Percentiles rank a stretch among this genome's conserved stretches.
phyloP scores from a whole-genome alignment of 768 basidiomycete species.

The Stropharia rugosoannulata region DNA sequence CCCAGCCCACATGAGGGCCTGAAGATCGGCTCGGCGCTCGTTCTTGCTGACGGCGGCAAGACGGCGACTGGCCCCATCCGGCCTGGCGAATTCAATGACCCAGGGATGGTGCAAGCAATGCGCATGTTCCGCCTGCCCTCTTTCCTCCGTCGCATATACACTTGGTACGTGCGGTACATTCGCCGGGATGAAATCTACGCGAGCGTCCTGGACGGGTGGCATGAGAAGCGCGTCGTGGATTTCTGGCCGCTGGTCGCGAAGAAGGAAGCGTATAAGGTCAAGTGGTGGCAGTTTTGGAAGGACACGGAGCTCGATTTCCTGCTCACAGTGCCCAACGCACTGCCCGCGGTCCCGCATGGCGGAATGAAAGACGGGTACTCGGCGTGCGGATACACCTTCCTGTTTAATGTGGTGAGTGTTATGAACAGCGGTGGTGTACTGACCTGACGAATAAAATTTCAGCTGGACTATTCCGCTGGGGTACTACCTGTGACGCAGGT shows the following conservation, averaged over 20 bases:
- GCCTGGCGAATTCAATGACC: constrained; percentile 45
- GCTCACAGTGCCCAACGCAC: constrained; percentile 55
- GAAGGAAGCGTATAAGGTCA: constrained; percentile 41
- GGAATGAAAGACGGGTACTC: constrained; percentile 53
- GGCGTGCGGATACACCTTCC: constrained; percentile 57
- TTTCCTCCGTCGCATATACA: constrained; percentile 45
- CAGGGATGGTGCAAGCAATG: constrained; percentile 40
- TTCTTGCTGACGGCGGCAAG: constrained; percentile 51
- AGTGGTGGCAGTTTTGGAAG: constrained; percentile 42
- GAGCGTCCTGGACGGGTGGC: constrained; percentile 46
- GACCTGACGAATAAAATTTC: background rate
- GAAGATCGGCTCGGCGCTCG: constrained; percentile 49
- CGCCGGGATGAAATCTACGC: constrained; percentile 53
- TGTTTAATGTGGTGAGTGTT: constrained; percentile 54
- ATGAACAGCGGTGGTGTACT: background rate
- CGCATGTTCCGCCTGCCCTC: constrained; percentile 43
- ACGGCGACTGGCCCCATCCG: constrained; percentile 32
- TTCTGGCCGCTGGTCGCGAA: constrained; percentile 47
- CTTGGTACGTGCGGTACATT: constrained; percentile 52
- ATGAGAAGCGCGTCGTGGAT: constrained; percentile 42
- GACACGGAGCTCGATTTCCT: constrained; percentile 53
- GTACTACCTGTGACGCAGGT: constrained; percentile 61
- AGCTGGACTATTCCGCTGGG: constrained; percentile 45
- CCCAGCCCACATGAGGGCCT: constrained; percentile 52
- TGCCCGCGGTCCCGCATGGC: constrained; percentile 53